These are phyloP conservation scores for Pulveroboletus sp. DNA, from an alignment of 768 basidiomycete species.

Conservation along the genomic window DNA sequence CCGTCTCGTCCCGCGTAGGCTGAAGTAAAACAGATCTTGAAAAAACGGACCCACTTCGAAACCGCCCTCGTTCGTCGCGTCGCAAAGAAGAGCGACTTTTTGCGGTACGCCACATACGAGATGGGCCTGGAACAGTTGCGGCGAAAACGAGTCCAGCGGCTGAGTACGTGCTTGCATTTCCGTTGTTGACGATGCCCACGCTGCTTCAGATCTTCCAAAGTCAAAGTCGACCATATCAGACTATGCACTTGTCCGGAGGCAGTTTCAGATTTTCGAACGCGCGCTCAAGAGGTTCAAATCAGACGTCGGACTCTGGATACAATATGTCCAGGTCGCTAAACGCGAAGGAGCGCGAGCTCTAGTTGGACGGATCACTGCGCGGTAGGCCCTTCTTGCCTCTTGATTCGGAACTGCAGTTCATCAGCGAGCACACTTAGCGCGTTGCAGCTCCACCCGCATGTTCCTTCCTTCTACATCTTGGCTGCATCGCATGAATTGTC, in stretches of 20 bases:
- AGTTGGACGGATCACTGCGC: conserved; percentile 77
- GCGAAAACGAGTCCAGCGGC: conserved; percentile 65
- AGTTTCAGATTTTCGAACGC: conserved; percentile 88
- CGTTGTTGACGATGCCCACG: not conserved
- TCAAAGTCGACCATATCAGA: conserved; percentile 65
- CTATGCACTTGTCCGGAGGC: conserved; percentile 78
- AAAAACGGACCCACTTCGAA: conserved; percentile 80
- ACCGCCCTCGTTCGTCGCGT: conserved; percentile 77
- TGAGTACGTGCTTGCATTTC: conserved; percentile 47
- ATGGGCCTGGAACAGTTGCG: conserved; percentile 82
- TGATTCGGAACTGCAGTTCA: conserved; percentile 4
- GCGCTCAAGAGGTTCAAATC: conserved; percentile 85
- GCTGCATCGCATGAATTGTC: conserved; percentile 81
- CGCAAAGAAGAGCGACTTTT: conserved; percentile 81
- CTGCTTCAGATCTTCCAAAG: conserved; percentile 29
- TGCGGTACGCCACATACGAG: conserved; percentile 90
- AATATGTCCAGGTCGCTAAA: conserved; percentile 84
- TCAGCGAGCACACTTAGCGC: conserved; percentile 46
- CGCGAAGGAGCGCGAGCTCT: conserved; percentile 73
- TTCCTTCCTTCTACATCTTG: conserved; percentile 74
- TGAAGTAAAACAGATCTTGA: conserved; percentile 83
- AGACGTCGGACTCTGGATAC: conserved; percentile 83
- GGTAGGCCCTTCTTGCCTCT: conserved; percentile 42
- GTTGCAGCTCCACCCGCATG: conserved; percentile 80
- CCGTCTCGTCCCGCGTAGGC: conserved; percentile 36